These are phyloP conservation scores for Eleusine indica DNA, from an alignment of 176 grass and related monocot species.

Conservation along the genomic window DNA sequence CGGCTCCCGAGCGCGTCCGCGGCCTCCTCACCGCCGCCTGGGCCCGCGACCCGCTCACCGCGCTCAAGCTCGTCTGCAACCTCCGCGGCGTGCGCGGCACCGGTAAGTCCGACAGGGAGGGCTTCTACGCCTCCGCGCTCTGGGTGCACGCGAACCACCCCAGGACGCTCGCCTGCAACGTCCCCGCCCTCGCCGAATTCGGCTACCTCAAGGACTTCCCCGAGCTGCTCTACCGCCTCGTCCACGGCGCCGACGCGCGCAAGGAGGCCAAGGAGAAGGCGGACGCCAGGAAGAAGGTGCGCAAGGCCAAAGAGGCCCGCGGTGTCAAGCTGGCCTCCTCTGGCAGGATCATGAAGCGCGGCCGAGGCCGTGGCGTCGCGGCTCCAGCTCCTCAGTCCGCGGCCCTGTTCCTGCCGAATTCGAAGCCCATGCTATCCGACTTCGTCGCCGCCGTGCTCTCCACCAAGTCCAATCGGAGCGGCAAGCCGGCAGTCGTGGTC, in stretches of 20 bases:
- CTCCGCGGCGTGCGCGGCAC: conserved; percentile 28
- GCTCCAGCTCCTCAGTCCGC: too few species aligned
- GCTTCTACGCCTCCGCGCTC: conserved; percentile 15
- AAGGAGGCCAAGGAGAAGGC: neutral
- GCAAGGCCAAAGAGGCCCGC: neutral
- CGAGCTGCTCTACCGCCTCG: conserved; percentile 51
- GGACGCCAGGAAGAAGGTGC: neutral
- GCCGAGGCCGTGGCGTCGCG: too few species aligned
- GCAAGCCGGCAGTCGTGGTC: too few species aligned
- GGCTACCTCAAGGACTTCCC: conserved; percentile 59
- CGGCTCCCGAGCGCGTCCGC: conserved; percentile 3
- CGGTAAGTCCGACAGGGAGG: conserved; percentile 14
- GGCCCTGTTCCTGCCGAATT: too few species aligned
- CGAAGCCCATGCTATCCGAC: too few species aligned
- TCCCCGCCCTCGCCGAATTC: conserved; percentile 25
- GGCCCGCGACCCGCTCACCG: conserved; percentile 31
- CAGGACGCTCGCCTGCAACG: conserved; percentile 46
- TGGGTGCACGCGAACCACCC: conserved; percentile 31
- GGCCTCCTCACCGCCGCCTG: conserved; percentile 43
- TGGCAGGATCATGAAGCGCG: too few species aligned
- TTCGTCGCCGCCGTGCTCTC: too few species aligned
- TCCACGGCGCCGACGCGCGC: conserved; percentile 2
- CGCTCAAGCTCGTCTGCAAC: conserved; percentile 35
- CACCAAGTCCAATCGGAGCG: too few species aligned
- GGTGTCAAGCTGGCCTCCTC: too few species aligned